Percentiles rank a stretch among this genome's conserved stretches.
Conservation (phyloP, 139 green algal species). For the Picochlorum sp. region DNA sequence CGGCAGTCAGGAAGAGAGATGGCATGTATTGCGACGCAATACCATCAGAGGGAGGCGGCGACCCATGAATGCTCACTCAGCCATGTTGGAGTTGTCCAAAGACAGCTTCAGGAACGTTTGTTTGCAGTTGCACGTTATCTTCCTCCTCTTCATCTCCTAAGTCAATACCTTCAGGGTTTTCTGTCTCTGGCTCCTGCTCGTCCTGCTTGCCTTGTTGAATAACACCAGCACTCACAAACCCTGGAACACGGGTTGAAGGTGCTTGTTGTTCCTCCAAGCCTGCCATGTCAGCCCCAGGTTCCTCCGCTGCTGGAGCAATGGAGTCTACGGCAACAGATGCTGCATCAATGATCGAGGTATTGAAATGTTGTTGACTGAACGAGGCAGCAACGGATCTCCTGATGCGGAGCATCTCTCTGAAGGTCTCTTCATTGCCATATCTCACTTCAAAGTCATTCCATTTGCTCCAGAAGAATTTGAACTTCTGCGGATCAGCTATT, state of each 20-base stretch:
- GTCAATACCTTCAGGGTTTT: constrained; percentile 94
- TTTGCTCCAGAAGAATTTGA: constrained; percentile 75
- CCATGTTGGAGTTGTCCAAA: constrained; percentile 42
- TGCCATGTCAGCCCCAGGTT: constrained; percentile 58
- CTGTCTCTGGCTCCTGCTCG: neutral
- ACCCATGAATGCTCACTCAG: constrained; percentile 7
- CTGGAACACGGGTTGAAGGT: constrained; percentile 41
- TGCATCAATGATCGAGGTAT: constrained; percentile 66
- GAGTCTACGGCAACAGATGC: constrained; percentile 19
- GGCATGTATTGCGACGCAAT: too few species aligned
- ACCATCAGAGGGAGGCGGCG: too few species aligned
- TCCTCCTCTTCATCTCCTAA: constrained; percentile 59
- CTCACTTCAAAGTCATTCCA: constrained; percentile 93
- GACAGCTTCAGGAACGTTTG: constrained; percentile 76
- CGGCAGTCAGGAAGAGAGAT: too few species aligned
- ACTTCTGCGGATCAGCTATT: constrained; percentile 44
- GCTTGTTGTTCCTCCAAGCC: constrained; percentile 55
- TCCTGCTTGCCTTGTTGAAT: constrained; percentile 44
- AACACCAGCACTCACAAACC: constrained; percentile 74
- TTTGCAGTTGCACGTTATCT: constrained; percentile 44
- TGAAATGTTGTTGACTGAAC: constrained; percentile 76
- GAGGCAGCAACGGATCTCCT: constrained; percentile 76
- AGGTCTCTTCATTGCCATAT: constrained; percentile 94
- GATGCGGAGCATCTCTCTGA: constrained; percentile 97
- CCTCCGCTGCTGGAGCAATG: constrained; percentile 15